Conservation (phyloP, 164 flowering plant species). For the Aristolochia californica region DNA sequence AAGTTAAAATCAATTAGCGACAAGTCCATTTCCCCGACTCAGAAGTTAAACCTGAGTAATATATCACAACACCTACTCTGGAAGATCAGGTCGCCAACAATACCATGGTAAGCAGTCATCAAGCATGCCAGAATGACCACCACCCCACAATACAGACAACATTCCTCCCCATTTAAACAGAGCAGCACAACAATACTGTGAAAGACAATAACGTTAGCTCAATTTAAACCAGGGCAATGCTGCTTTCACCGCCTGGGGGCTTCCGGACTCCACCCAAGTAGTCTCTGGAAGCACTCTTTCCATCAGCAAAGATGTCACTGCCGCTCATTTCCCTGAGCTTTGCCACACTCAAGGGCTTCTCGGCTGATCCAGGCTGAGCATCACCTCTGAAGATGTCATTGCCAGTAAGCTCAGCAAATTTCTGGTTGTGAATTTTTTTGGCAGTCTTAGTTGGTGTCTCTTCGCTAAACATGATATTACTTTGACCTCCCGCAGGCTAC, state of each 20-base stretch:
- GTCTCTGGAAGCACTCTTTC: conserved; percentile 59
- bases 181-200: conserved; percentile 14
- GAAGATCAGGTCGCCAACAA: too few species aligned
- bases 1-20: not conserved
- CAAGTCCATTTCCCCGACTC: too few species aligned
- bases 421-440: conserved; percentile 72
- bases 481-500: conserved; percentile 53
- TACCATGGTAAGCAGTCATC: too few species aligned
- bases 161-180: not conserved
- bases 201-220: conserved; percentile 11
- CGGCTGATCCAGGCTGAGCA: conserved; percentile 57
- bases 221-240: conserved; percentile 74
- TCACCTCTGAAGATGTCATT: conserved; percentile 88
- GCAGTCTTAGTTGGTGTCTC: conserved; percentile 60
- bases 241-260: conserved; percentile 99
- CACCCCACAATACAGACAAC: not conserved
- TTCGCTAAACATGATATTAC: conserved; percentile 42
- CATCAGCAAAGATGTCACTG: conserved; percentile 84
- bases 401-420: conserved; percentile 76
- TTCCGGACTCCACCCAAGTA: conserved; percentile 89
- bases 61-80: not conserved
- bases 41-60: conserved; percentile 2
- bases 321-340: conserved; percentile 90
- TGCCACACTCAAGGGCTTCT: conserved; percentile 71
- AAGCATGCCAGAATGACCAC: not conserved